These are phyloP conservation scores for Arabidopsis hybrid DNA, from an alignment of 441 rosid genomes.

Conservation along the genomic window DNA sequence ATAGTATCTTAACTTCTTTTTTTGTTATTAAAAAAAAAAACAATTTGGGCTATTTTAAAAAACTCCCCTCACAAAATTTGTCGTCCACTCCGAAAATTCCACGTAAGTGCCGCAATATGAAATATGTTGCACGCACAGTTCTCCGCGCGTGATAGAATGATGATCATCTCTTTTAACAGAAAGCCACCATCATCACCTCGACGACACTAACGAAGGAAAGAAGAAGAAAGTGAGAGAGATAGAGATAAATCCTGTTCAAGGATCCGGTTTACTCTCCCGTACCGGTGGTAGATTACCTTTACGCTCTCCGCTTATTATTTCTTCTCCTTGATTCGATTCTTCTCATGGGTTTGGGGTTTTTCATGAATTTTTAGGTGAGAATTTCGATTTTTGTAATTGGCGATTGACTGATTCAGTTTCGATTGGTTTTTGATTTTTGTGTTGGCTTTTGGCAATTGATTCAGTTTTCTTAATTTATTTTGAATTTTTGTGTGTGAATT, in stretches of 20 bases:
- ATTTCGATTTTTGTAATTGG: slow-evolving; percentile 11
- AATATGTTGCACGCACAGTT: slow-evolving; percentile 42
- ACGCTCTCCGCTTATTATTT: slow-evolving; percentile 34
- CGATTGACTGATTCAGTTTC: slow-evolving; percentile 34
- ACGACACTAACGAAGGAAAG: slow-evolving; percentile 13
- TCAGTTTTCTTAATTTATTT: neutral
- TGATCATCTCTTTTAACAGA: slow-evolving; percentile 34
- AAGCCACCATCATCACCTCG: neutral
- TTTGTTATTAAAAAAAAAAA: too few species aligned
- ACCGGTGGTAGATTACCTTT: slow-evolving; percentile 39
- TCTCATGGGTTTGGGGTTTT: neutral
- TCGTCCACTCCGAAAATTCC: slow-evolving; percentile 12
- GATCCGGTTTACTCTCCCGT: slow-evolving; percentile 44
- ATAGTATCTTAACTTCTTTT: too few species aligned
- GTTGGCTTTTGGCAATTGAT: slow-evolving; percentile 33
- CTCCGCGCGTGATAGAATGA: slow-evolving; percentile 24
- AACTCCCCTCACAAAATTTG: neutral
- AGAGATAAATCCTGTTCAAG: slow-evolving; percentile 26
- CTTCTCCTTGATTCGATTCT: slow-evolving; percentile 33
- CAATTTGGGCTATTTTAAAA: too few species aligned
- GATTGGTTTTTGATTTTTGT: slow-evolving; percentile 24
- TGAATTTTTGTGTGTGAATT: neutral
- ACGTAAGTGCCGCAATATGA: neutral
- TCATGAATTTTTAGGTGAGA: slow-evolving; percentile 41
- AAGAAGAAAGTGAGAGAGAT: slow-evolving; percentile 6